Evolutionary conservation across 179 eudicot genomes (phyloP).

Genomic region (Sideroxylon spinosum): DNA sequence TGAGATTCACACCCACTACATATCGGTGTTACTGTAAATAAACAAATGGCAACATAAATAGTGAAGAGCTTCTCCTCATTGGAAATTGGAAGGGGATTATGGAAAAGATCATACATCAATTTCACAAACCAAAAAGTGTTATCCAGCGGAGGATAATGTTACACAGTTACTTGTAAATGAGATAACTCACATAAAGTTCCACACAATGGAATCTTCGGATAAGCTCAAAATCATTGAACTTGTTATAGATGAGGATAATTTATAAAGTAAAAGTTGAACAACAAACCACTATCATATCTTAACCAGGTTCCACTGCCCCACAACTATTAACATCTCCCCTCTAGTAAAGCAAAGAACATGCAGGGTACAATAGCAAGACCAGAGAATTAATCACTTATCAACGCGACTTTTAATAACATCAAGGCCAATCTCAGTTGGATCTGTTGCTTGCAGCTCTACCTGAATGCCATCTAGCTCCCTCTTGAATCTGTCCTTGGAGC

Average conservation of each 20-base stretch:
- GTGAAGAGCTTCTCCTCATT: too few relatives aligned
- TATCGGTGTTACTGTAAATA: too few relatives aligned
- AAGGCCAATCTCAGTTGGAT: constrained; percentile 6
- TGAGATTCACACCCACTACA: too few relatives aligned
- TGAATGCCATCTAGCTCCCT: constrained; percentile 10
- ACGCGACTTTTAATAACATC: constrained; percentile 3
- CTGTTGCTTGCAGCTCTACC: constrained; percentile 9
- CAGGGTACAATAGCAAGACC: background rate
- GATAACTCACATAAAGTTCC: too few relatives aligned
- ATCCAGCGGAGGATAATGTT: too few relatives aligned
- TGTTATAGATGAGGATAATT: constrained; percentile 15
- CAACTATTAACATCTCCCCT: constrained; percentile 25
- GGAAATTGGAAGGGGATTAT: too few relatives aligned
- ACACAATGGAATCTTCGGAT: constrained; percentile 14
- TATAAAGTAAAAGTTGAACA: constrained; percentile 12
- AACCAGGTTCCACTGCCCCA: constrained; percentile 17
- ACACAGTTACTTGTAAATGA: too few relatives aligned
- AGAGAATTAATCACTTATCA: background rate
- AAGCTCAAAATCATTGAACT: constrained; percentile 12
- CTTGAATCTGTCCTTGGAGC: constrained; percentile 11
- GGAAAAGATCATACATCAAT: too few relatives aligned
- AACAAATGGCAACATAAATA: too few relatives aligned
- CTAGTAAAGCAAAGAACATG: constrained; percentile 2
- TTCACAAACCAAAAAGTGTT: too few relatives aligned
- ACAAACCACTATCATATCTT: constrained; percentile 18